Evolutionary conservation across 2,329 filamentous ascomycete species (phyloP).

Genomic region (Penicillium rolfsii): DNA sequence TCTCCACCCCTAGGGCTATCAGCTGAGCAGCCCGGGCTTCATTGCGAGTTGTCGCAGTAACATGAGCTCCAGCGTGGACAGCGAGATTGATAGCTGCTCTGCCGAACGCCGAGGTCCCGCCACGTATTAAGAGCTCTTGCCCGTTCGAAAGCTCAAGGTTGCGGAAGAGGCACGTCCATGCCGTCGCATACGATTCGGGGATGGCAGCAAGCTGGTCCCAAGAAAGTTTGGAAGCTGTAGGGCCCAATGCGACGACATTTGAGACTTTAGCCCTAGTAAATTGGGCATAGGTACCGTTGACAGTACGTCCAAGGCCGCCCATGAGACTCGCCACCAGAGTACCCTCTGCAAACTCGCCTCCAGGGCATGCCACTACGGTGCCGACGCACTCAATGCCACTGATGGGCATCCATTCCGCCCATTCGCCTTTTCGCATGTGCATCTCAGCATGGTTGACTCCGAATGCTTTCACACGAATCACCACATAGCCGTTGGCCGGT

Average conservation of each 20-base stretch:
- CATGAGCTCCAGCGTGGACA: slow-evolving; percentile 40
- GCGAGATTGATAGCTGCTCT: slow-evolving; percentile 47
- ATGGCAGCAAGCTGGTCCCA: slow-evolving; percentile 49
- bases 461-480: slow-evolving; percentile 42
- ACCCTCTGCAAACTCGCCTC: slow-evolving; percentile 38
- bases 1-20: slow-evolving; percentile 34
- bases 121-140: slow-evolving; percentile 45
- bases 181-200: slow-evolving; percentile 47
- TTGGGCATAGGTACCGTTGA: slow-evolving; percentile 47
- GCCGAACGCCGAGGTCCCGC: slow-evolving; percentile 48
- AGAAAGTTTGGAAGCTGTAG: slow-evolving; percentile 27
- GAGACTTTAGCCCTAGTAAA: slow-evolving; percentile 39
- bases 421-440: slow-evolving; percentile 51
- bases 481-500: background rate
- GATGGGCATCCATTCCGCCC: slow-evolving; percentile 34
- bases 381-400: slow-evolving; percentile 51
- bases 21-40: slow-evolving; percentile 35
- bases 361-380: slow-evolving; percentile 42
- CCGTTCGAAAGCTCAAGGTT: slow-evolving; percentile 41
- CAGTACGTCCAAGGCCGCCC: slow-evolving; percentile 49
- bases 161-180: slow-evolving; percentile 46
- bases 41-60: slow-evolving; percentile 47
- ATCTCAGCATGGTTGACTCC: slow-evolving; percentile 53
- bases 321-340: slow-evolving; percentile 45
- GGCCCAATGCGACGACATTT: slow-evolving; percentile 38